phyloP scores from a whole-genome alignment of 192 early-diverging fungal genomes.

The Thoreauomyces humboldtii region DNA sequence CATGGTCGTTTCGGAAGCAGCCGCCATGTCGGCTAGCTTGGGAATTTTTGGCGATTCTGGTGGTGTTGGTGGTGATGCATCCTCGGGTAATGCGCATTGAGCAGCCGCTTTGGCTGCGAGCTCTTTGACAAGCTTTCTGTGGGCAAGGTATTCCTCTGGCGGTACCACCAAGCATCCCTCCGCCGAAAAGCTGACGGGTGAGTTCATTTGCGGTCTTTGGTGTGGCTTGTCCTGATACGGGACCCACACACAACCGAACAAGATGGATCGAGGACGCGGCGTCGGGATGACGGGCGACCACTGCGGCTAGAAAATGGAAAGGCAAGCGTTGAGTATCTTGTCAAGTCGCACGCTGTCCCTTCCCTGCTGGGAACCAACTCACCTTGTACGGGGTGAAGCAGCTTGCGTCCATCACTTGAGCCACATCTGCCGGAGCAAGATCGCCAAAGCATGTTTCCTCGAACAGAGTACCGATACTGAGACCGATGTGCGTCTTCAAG shows the following conservation, averaged over 20 bases:
- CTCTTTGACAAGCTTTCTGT: neutral
- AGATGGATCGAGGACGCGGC: conserved; percentile 2
- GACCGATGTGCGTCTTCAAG: no score
- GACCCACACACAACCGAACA: conserved; percentile 6
- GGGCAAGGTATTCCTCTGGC: neutral
- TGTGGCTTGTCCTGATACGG: neutral
- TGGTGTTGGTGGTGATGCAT: no score
- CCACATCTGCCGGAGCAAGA: neutral
- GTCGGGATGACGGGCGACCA: neutral
- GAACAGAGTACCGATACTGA: neutral
- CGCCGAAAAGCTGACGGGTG: neutral
- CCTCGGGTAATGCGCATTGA: no score
- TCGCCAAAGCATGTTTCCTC: conserved; percentile 1
- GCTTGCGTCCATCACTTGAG: neutral
- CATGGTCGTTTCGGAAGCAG: no score
- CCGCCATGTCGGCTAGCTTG: no score
- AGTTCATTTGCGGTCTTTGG: neutral
- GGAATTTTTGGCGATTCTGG: no score
- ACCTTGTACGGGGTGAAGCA: conserved; percentile 2
- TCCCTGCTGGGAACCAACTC: neutral
- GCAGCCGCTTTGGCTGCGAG: neutral
- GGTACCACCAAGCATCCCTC: neutral
- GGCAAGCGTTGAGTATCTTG: neutral
- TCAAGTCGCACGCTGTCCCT: neutral
- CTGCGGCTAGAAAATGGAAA: conserved; percentile 1